Evolutionary conservation across 2,329 filamentous ascomycete species (phyloP).

Genomic region (Botrytis tulipae): DNA sequence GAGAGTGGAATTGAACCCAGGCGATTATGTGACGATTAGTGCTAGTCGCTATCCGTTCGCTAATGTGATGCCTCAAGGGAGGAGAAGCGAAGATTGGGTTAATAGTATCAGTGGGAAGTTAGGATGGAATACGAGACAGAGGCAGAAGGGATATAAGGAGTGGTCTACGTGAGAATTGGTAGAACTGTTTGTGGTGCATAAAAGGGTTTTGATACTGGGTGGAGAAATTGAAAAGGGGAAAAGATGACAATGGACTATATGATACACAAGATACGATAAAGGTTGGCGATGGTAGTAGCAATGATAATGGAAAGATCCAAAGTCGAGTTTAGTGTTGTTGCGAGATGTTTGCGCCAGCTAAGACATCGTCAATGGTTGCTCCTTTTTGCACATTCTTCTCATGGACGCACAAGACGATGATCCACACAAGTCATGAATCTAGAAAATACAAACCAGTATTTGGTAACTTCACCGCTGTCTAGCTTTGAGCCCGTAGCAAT

Average conservation of each 20-base stretch:
- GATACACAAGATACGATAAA: not conserved
- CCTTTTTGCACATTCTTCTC: not conserved
- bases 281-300: not conserved
- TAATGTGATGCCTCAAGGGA: slow-evolving; percentile 66
- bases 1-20: slow-evolving; percentile 72
- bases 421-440: not conserved
- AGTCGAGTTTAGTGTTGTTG: not conserved
- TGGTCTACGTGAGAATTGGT: slow-evolving; percentile 26
- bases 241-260: not conserved
- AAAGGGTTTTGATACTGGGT: not conserved
- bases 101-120: slow-evolving; percentile 77
- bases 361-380: not conserved
- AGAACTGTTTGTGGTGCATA: not conserved
- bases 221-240: not conserved
- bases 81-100: slow-evolving; percentile 75
- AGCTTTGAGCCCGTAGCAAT: not conserved
- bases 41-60: slow-evolving; percentile 80
- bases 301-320: not conserved
- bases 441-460: not conserved
- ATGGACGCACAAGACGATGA: too few relatives aligned
- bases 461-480: not conserved
- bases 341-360: not conserved
- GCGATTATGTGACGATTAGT: slow-evolving; percentile 82
- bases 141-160: slow-evolving; percentile 63
- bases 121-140: slow-evolving; percentile 78